Base-by-base conservation (phyloP, 2,329 filamentous ascomycete species). In the Aspergillus thermomutatus region DNA sequence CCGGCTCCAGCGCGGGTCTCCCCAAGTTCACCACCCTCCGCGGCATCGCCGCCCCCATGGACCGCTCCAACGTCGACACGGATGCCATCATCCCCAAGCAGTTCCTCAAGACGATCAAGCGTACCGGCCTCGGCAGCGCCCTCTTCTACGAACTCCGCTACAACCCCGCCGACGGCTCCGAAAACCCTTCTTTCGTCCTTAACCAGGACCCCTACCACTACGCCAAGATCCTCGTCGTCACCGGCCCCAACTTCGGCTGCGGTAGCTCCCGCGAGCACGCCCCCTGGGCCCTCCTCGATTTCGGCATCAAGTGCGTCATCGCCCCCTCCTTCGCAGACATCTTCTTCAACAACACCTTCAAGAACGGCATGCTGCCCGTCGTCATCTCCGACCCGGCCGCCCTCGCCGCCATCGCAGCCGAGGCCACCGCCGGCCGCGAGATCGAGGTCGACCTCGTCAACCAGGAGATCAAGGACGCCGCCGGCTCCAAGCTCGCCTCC, bases 291-390 rank as follows among this genome's bases (percentile, higher is more conserved):
- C 84, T 97, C 25, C 87, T 96, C 56, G 94, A 97, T 77, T 97
- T 97, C 67, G 94, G 94, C 65, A 96, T 99, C 79, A 91, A 89
- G 72, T 93, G 89, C 73, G 83, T 97, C 69, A 96, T 97, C 66
- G 94, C 93, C 1, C 91, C 91, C 1, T 92, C 89, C 1, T 90
- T 85, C 65, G 90, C 89, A 57, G 91, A 96, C 71, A 99, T 99
- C 75, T 97, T 97, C 86, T 95, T 93, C 85, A 97, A 96, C 85
- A 99, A 99, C 82, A 94, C 90, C n/a, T 97, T 97, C 85, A 97
- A 99, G 84, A 99, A 99, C 80, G 93, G 93, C 79, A 97, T 97
- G 94, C 81, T 97, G 61, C 92, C 93, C 49, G 86, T 97, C 59
- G 78, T 82, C 57, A 89, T 97, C 70, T 79, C 82, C 31, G 86